phyloP scores from a whole-genome alignment of 345 rosid species.

The Gossypium australe region DNA sequence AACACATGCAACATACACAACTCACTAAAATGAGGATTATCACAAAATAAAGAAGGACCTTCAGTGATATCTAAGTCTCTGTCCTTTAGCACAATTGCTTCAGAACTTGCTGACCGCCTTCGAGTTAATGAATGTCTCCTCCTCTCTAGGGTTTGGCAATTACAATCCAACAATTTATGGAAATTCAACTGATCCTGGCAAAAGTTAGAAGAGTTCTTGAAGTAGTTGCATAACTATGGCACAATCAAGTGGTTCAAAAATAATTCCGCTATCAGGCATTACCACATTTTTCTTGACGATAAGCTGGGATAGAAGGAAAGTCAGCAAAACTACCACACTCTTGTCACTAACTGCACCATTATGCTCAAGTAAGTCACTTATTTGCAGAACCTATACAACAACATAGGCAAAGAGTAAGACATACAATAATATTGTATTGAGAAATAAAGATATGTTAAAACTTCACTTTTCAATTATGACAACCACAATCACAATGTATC shows the following conservation, averaged over 20 bases:
- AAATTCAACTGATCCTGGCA: conserved; percentile 74
- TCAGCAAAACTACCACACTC: conserved; percentile 68
- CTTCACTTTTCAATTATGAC: neutral
- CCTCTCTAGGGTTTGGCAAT: conserved; percentile 58
- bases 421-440: neutral
- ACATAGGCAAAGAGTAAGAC: neutral
- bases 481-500: conserved; percentile 1
- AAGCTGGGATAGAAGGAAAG: conserved; percentile 70
- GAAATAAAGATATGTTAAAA: neutral
- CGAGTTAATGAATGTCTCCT: conserved; percentile 32
- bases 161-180: conserved; percentile 71
- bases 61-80: conserved; percentile 24
- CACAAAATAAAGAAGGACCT: conserved; percentile 39
- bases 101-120: conserved; percentile 18
- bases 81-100: conserved; percentile 26
- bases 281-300: conserved; percentile 61
- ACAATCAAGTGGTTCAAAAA: neutral
- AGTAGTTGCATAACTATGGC: conserved; percentile 5
- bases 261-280: conserved; percentile 11
- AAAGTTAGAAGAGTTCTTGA: conserved; percentile 18
- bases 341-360: conserved; percentile 56
- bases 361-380: conserved; percentile 80
- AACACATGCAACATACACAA: neutral
- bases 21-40: neutral
- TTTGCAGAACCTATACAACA: conserved; percentile 63